Base-by-base conservation (phyloP, 768 basidiomycete genomes). In the Boletus pseudo-olivaceus region DNA sequence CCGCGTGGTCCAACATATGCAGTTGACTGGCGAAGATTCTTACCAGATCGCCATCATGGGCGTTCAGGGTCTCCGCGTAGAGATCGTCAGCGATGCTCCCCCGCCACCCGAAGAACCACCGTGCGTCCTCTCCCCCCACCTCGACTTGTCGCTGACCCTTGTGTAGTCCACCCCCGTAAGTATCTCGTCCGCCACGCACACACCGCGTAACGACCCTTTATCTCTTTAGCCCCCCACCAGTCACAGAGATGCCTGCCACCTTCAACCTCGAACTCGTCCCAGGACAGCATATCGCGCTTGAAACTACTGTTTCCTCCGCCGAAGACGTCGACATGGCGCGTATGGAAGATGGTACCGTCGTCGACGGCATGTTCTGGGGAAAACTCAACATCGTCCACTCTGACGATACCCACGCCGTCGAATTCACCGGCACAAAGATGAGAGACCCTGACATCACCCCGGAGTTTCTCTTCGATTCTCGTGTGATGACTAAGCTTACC, bases 241-340 rank as follows among this genome's bases (percentile, higher is more conserved):
- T 93, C 45, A 75, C 85, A 19, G 91, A 93, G 58, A 93, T 93
- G 91, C 87, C 87, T 4, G 91, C 86, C 5, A 84, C 83, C 5
- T 92, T 93, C 74, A 88, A 84, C 62, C 76, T 93, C 38, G 91
- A 93, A 69, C 81, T 93, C 29, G 70, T 75, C 6, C 90, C 89
- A 0, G 89, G 90, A 15, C 90, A 90, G 70, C 77, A 82, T 39
- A 86, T 93, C 50, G 88, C 84, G 7, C 78, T 93, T 19, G 91
- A 93, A 60, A 88, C 88, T 3, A 87, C 81, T 17, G 80, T 92
- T 33, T 78, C 81, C 49, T 92, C 91, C 3, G 82, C 80, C 42
- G 87, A 88, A 34, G 91, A 92, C 60, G 79, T 92, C 34, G 91
- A 93, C 67, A 93, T 93, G 91, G 87, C 91, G 3, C 81, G 88